phyloP scores from a whole-genome alignment of 345 rosid species.

The Ricinus communis region DNA sequence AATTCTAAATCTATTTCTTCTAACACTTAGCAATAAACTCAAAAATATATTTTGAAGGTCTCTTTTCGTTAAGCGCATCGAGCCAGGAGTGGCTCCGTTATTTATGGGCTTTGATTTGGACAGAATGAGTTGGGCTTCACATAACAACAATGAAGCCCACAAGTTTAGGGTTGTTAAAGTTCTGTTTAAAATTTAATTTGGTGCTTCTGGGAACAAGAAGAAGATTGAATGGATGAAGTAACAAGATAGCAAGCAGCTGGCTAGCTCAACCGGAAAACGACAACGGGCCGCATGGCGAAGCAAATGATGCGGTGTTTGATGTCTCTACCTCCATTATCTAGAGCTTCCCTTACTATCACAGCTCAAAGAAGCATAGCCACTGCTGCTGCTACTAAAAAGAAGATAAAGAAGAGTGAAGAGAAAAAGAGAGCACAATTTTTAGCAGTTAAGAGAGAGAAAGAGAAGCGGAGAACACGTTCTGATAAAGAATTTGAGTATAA shows the following conservation, averaged over 20 bases:
- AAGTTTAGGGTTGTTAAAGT: too few relatives aligned
- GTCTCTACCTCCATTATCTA: background rate
- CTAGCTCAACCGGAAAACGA: background rate
- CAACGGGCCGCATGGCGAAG: background rate
- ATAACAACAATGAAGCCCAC: too few relatives aligned
- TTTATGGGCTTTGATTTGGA: too few relatives aligned
- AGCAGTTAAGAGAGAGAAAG: slow-evolving; percentile 35
- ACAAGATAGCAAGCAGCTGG: background rate
- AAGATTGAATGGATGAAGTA: background rate
- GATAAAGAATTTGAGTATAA: slow-evolving; percentile 39
- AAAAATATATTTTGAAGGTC: too few relatives aligned
- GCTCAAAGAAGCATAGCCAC: slow-evolving; percentile 3
- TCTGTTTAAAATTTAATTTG: too few relatives aligned
- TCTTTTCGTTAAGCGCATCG: too few relatives aligned
- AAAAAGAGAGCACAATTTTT: background rate
- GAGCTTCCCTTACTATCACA: background rate
- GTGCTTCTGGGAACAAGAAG: background rate
- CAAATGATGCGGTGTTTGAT: background rate
- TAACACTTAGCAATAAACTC: too few relatives aligned
- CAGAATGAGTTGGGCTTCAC: too few relatives aligned
- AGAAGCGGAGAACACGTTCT: slow-evolving; percentile 83
- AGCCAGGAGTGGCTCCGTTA: too few relatives aligned
- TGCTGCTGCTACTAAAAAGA: background rate
- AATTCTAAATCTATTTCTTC: too few relatives aligned
- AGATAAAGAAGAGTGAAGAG: slow-evolving; percentile 18